Percentiles rank a stretch among this genome's conserved stretches.
phyloP scores from a whole-genome alignment of 2,329 filamentous ascomycete genomes.

The Aspergillus niger region DNA sequence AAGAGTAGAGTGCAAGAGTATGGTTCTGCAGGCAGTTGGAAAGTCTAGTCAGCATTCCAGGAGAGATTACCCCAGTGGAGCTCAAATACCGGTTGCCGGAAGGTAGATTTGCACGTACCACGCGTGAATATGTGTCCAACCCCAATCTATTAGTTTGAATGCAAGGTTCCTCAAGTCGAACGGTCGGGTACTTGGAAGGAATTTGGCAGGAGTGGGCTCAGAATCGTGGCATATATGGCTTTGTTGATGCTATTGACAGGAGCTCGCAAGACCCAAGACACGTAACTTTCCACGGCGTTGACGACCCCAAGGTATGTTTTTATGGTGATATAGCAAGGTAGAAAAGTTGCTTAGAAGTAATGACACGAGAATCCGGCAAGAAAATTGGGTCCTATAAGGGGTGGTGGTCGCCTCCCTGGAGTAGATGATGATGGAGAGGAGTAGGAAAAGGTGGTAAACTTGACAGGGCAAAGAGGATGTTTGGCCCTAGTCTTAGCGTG shows the following conservation, averaged over 20 bases:
- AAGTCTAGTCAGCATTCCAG: conserved; percentile 41
- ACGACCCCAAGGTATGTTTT: not conserved
- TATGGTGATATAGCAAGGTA: conserved; percentile 3
- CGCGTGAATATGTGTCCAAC: conserved; percentile 37
- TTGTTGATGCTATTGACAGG: conserved; percentile 36
- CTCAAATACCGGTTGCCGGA: conserved; percentile 36
- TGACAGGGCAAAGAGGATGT: conserved; percentile 43
- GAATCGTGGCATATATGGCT: conserved; percentile 26
- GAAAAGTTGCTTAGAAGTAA: conserved; percentile 11
- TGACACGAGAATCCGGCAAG: conserved; percentile 23
- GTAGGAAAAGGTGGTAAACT: conserved; percentile 34
- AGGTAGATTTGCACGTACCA: conserved; percentile 37
- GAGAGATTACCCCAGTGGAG: conserved; percentile 34
- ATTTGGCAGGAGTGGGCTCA: conserved; percentile 21
- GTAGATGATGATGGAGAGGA: conserved; percentile 23
- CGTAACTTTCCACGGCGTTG: conserved; percentile 19
- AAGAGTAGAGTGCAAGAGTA: conserved; percentile 29
- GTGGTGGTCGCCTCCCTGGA: conserved; percentile 14
- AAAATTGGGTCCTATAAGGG: conserved; percentile 15
- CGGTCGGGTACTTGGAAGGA: conserved; percentile 20
- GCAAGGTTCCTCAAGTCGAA: conserved; percentile 21
- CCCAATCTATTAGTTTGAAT: conserved; percentile 24
- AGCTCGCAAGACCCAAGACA: conserved; percentile 28
- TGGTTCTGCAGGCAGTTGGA: conserved; percentile 21
- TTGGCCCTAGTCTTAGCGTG: conserved; percentile 47